Evolutionary conservation across 495 filamentous ascomycete species (phyloP).

Genomic region (Aspergillus taichungensis): DNA sequence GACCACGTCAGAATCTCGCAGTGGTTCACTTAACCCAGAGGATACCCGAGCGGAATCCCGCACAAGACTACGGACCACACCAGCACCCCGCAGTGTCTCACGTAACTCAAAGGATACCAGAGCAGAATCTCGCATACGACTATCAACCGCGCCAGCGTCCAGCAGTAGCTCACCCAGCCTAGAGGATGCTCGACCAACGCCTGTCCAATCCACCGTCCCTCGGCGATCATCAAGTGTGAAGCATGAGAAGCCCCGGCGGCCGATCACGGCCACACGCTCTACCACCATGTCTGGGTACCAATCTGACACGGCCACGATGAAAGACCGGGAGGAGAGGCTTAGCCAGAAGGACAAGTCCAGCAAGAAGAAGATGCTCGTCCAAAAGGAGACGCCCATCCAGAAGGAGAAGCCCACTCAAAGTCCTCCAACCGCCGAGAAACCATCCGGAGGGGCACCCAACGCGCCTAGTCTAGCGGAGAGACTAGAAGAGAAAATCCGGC

Average conservation of each 20-base stretch:
- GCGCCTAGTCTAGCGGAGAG: conserved; percentile 24
- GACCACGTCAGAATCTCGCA: neutral
- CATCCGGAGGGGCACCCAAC: conserved; percentile 1
- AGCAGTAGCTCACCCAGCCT: no score
- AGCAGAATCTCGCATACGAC: neutral
- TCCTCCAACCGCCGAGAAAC: neutral
- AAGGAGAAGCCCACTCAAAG: neutral
- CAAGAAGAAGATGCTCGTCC: neutral
- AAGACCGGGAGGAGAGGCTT: neutral
- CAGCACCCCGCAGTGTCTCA: neutral
- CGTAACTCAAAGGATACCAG: neutral
- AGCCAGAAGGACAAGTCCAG: neutral
- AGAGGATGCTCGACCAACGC: no score
- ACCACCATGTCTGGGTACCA: conserved; percentile 13
- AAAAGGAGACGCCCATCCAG: neutral
- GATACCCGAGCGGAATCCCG: neutral
- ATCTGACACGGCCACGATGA: conserved; percentile 19
- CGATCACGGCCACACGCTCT: neutral
- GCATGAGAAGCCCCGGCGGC: neutral
- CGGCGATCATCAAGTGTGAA: conserved; percentile 8
- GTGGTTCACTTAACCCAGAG: neutral
- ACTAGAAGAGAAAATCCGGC: conserved; percentile 29
- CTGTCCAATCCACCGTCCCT: no score
- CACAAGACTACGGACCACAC: no score
- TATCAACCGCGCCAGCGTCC: no score